phyloP scores from a whole-genome alignment of 2,329 filamentous ascomycete species.

The Leptographium wingfieldii region DNA sequence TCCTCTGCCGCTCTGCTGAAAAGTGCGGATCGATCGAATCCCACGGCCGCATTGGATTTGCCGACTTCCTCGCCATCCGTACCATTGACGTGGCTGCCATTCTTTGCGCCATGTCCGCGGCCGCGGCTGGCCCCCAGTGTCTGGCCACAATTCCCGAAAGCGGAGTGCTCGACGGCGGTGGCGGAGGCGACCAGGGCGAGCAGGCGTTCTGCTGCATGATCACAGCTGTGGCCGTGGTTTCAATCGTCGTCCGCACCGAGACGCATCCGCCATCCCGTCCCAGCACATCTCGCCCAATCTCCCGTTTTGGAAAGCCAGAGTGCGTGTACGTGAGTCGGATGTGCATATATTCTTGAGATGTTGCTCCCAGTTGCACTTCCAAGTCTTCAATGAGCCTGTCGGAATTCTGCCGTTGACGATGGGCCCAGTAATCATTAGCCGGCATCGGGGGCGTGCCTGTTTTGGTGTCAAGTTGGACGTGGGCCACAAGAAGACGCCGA shows the following conservation, averaged over 20 bases:
- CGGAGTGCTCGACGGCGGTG: slow-evolving; percentile 22
- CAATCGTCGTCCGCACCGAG: slow-evolving; percentile 32
- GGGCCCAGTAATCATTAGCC: slow-evolving; percentile 14
- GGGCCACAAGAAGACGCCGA: slow-evolving; percentile 34
- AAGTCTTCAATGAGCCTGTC: slow-evolving; percentile 47
- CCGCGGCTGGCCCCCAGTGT: slow-evolving; percentile 35
- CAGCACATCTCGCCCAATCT: slow-evolving; percentile 1
- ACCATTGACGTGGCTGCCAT: slow-evolving; percentile 9
- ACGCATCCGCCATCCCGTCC: slow-evolving; percentile 19
- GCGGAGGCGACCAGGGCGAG: slow-evolving; percentile 39
- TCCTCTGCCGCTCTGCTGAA: neutral
- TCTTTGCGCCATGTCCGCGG: slow-evolving; percentile 27
- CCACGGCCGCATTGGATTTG: neutral
- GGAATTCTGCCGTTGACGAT: slow-evolving; percentile 24
- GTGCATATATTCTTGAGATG: slow-evolving; percentile 34
- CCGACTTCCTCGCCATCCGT: slow-evolving; percentile 1
- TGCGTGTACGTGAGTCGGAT: slow-evolving; percentile 42
- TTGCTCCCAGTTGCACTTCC: slow-evolving; percentile 40
- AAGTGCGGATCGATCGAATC: neutral
- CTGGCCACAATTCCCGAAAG: slow-evolving; percentile 32
- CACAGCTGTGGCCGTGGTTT: slow-evolving; percentile 38
- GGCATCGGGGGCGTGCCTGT: slow-evolving; percentile 7
- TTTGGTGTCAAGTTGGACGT: slow-evolving; percentile 24
- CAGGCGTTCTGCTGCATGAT: slow-evolving; percentile 34
- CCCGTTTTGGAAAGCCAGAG: slow-evolving; percentile 35